A percentile compares a stretch with the other conserved stretches of the same genome.
Conservation (phyloP, 2,329 filamentous ascomycete genomes). For the Basipetospora chlamydospora region DNA sequence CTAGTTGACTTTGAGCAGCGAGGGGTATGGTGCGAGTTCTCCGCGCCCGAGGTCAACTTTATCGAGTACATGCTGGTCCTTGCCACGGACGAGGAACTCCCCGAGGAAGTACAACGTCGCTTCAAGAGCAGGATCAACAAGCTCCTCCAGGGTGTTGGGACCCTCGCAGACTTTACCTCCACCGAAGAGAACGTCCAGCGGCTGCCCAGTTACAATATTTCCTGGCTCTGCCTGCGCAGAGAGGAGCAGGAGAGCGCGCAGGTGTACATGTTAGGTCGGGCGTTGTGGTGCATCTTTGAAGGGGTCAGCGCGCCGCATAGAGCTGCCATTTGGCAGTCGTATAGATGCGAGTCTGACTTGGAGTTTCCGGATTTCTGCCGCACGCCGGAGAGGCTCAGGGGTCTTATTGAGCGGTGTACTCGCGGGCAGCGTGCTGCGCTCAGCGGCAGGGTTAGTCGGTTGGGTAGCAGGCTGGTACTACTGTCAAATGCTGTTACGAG, state of each 20-base stretch:
- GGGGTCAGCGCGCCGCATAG: slow-evolving; percentile 42
- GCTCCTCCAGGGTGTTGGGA: slow-evolving; percentile 31
- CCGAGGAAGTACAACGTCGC: slow-evolving; percentile 21
- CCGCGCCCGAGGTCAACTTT: slow-evolving; percentile 43
- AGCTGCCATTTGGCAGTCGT: slow-evolving; percentile 44
- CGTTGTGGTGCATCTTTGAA: slow-evolving; percentile 50
- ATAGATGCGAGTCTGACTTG: slow-evolving; percentile 37
- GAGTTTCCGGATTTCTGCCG: slow-evolving; percentile 38
- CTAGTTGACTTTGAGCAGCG: slow-evolving; percentile 51
- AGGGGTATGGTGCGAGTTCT: slow-evolving; percentile 48
- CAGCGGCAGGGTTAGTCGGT: slow-evolving; percentile 27
- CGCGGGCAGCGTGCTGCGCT: slow-evolving; percentile 29
- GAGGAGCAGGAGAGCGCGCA: slow-evolving; percentile 41
- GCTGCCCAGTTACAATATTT: slow-evolving; percentile 24
- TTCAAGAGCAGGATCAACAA: slow-evolving; percentile 26
- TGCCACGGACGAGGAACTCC: slow-evolving; percentile 32
- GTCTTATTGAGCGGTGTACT: slow-evolving; percentile 37
- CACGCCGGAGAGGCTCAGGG: slow-evolving; percentile 29
- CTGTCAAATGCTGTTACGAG: background rate
- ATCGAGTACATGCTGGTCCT: slow-evolving; percentile 43
- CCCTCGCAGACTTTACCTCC: slow-evolving; percentile 7
- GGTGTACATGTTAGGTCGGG: slow-evolving; percentile 47
- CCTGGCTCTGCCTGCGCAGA: slow-evolving; percentile 38
- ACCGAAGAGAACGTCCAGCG: background rate
- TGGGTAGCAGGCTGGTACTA: slow-evolving; percentile 30